These are phyloP conservation scores for Diplotaxis tenuifolia DNA, from an alignment of 345 rosid genomes.

Conservation along the genomic window DNA sequence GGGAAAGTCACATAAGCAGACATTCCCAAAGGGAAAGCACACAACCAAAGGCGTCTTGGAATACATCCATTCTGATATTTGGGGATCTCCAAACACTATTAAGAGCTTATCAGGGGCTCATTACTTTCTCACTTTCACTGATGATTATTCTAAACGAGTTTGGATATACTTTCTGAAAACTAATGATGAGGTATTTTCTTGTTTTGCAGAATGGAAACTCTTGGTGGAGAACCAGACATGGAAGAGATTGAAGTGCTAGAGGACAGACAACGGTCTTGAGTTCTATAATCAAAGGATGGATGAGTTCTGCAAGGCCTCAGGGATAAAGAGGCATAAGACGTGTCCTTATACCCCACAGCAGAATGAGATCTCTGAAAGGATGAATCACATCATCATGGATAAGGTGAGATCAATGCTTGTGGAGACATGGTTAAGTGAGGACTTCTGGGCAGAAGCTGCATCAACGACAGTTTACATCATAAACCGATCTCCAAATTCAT, in stretches of 20 bases:
- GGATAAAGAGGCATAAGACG: not conserved
- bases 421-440: not conserved
- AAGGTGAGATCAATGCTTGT: not conserved
- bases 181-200: not conserved
- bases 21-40: too few relatives aligned
- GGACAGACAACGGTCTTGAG: not conserved
- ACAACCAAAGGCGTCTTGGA: too few relatives aligned
- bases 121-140: not conserved
- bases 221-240: not conserved
- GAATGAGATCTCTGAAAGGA: not conserved
- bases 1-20: too few relatives aligned
- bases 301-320: not conserved
- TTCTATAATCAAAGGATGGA: not conserved
- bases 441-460: not conserved
- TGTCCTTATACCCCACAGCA: not conserved
- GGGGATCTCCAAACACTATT: too few relatives aligned
- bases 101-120: not conserved
- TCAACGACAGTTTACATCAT: not conserved
- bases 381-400: not conserved
- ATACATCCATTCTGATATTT: too few relatives aligned
- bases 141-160: not conserved
- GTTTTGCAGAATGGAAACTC: not conserved
- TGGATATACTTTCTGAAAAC: not conserved
- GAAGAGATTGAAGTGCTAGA: too few relatives aligned
- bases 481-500: not conserved